Evolutionary conservation across 2,329 filamentous ascomycete genomes (phyloP).

Genomic region (Monosporascus sp.): DNA sequence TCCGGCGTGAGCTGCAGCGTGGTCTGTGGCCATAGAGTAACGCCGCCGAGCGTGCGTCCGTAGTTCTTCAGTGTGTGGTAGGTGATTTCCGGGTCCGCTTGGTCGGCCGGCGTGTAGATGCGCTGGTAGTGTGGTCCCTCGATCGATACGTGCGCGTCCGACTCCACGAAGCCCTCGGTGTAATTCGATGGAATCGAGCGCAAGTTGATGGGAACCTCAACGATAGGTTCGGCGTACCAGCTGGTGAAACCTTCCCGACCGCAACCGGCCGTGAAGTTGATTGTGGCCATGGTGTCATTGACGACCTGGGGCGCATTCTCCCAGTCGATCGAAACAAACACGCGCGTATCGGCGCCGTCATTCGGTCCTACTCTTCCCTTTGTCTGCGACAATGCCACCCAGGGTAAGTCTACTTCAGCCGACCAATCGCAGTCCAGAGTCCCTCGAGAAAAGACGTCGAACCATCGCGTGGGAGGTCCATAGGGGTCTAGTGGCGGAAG

Average conservation of each 20-base stretch:
- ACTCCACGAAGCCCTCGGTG: slow-evolving; percentile 55
- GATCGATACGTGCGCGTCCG: slow-evolving; percentile 51
- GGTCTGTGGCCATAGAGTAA: slow-evolving; percentile 50
- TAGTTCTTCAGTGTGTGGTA: slow-evolving; percentile 51
- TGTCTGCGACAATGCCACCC: slow-evolving; percentile 45
- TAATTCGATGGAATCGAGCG: slow-evolving; percentile 46
- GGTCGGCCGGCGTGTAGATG: slow-evolving; percentile 25
- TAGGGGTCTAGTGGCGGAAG: slow-evolving; percentile 55
- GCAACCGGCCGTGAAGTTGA: slow-evolving; percentile 41
- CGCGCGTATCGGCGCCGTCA: slow-evolving; percentile 44
- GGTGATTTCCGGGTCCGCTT: slow-evolving; percentile 27
- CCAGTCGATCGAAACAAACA: slow-evolving; percentile 55
- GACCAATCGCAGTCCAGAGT: slow-evolving; percentile 47
- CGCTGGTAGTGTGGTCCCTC: slow-evolving; percentile 48
- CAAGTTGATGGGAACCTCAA: slow-evolving; percentile 52
- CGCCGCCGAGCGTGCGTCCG: slow-evolving; percentile 53
- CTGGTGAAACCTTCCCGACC: slow-evolving; percentile 22
- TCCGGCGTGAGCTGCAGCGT: slow-evolving; percentile 43
- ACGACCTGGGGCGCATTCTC: slow-evolving; percentile 26
- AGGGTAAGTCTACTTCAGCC: slow-evolving; percentile 41
- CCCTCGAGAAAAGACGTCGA: slow-evolving; percentile 60
- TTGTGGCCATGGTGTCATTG: slow-evolving; percentile 41
- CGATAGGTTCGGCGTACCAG: slow-evolving; percentile 32
- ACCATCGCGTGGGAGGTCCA: slow-evolving; percentile 49
- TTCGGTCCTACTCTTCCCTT: slow-evolving; percentile 44